Percentiles rank a stretch among this genome's conserved stretches.
Conservation (phyloP, 2,329 filamentous ascomycete species). For the Cercospora sojina region DNA sequence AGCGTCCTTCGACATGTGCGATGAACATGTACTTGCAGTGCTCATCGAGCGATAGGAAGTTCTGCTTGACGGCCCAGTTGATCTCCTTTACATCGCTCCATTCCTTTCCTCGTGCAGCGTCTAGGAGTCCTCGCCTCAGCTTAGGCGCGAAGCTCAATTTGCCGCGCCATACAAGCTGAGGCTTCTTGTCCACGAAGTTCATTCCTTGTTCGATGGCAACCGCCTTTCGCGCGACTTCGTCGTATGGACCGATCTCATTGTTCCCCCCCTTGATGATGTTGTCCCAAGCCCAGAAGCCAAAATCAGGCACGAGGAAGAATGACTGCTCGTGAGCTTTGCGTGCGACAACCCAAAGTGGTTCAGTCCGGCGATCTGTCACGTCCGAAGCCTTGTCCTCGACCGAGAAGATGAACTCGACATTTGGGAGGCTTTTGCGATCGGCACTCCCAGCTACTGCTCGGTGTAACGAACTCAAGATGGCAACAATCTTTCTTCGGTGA, state of each 20-base stretch:
- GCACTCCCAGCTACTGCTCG: conserved; percentile 48
- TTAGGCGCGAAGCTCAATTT: conserved; percentile 31
- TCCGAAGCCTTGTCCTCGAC: conserved; percentile 45
- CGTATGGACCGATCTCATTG: conserved; percentile 30
- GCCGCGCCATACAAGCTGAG: conserved; percentile 36
- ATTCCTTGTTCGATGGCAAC: conserved; percentile 21
- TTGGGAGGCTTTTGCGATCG: conserved; percentile 41
- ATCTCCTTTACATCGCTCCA: conserved; percentile 42
- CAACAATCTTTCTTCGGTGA: conserved; percentile 30
- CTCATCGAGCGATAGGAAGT: conserved; percentile 29
- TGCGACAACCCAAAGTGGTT: conserved; percentile 41
- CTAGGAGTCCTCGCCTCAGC: conserved; percentile 36
- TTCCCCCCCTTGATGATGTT: conserved; percentile 48
- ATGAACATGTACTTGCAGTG: conserved; percentile 35
- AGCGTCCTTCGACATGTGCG: conserved; percentile 34
- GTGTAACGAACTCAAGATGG: conserved; percentile 46
- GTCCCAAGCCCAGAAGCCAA: conserved; percentile 53
- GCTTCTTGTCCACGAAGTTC: conserved; percentile 27
- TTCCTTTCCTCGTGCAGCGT: conserved; percentile 31
- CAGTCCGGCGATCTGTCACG: conserved; percentile 34
- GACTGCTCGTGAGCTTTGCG: conserved; percentile 37
- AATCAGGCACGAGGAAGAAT: conserved; percentile 54
- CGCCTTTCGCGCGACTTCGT: conserved; percentile 41
- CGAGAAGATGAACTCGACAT: conserved; percentile 52
- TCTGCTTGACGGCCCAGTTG: conserved; percentile 27